Percentiles rank a stretch among this genome's conserved stretches.
These are phyloP conservation scores for Agaricus subrufescens DNA, from an alignment of 768 basidiomycete species.

Conservation along the genomic window DNA sequence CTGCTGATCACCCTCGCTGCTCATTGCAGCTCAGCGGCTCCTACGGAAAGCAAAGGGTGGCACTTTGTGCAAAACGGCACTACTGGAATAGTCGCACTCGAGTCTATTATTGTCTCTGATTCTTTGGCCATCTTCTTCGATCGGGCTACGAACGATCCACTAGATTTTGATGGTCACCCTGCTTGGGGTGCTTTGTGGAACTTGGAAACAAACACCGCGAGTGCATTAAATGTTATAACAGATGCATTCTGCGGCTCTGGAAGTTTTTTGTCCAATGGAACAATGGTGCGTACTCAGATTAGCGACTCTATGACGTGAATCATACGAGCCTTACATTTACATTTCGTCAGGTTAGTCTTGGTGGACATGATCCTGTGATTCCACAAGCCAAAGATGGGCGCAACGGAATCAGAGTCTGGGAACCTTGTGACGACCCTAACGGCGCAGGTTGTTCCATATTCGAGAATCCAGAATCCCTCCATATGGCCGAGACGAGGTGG, in stretches of 20 bases:
- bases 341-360: conserved; percentile 23
- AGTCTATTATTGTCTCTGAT: conserved; percentile 25
- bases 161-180: conserved; percentile 34
- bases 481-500: conserved; percentile 34
- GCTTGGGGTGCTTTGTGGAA: conserved; percentile 44
- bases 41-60: conserved; percentile 14
- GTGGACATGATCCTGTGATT: conserved; percentile 24
- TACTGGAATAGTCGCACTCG: conserved; percentile 22
- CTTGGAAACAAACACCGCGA: conserved; percentile 31
- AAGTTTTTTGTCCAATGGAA: conserved; percentile 36
- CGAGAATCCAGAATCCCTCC: conserved; percentile 28
- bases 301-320: too few species aligned
- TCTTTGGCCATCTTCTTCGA: conserved; percentile 25
- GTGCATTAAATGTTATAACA: conserved; percentile 28
- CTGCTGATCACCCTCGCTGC: neutral
- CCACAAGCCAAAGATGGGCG: conserved; percentile 26
- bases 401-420: conserved; percentile 32
- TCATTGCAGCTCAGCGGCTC: neutral
- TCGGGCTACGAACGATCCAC: conserved; percentile 31
- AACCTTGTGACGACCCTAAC: conserved; percentile 30
- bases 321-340: neutral
- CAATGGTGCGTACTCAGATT: conserved; percentile 21
- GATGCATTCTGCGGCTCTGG: conserved; percentile 42
- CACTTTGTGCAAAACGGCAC: conserved; percentile 25
- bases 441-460: conserved; percentile 28